phyloP scores from a whole-genome alignment of 345 rosid species.

The Gossypium australe region DNA sequence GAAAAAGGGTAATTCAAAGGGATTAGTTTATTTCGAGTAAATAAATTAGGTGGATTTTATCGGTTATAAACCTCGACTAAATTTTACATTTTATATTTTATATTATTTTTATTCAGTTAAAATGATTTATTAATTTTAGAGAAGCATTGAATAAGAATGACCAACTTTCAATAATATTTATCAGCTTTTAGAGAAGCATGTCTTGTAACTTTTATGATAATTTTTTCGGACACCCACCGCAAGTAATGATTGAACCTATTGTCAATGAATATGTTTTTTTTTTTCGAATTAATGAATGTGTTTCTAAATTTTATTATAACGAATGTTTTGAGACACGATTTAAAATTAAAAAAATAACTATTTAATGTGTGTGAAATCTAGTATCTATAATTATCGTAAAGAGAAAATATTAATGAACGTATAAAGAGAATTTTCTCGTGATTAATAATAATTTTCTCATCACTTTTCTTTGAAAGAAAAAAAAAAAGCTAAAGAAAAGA shows the following conservation, averaged over 20 bases:
- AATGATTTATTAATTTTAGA: neutral
- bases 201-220: neutral
- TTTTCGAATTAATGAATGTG: neutral
- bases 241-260: constrained; percentile 7
- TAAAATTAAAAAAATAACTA: too few relatives aligned
- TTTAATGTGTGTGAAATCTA: neutral
- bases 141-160: neutral
- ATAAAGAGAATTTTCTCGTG: too few relatives aligned
- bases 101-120: neutral
- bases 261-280: too few relatives aligned
- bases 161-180: neutral
- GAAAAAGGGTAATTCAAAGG: neutral
- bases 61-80: too few relatives aligned
- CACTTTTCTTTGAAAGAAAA: too few relatives aligned
- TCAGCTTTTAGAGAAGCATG: neutral
- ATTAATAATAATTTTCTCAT: too few relatives aligned
- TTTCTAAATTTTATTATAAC: too few relatives aligned
- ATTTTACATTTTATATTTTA: neutral
- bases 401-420: too few relatives aligned
- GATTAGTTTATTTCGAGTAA: neutral
- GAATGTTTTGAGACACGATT: too few relatives aligned
- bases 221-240: neutral
- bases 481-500: too few relatives aligned
- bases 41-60: too few relatives aligned
- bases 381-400: too few relatives aligned